These are phyloP conservation scores for Nicotiana attenuata DNA, from an alignment of 257 asterid species.

Conservation along the genomic window DNA sequence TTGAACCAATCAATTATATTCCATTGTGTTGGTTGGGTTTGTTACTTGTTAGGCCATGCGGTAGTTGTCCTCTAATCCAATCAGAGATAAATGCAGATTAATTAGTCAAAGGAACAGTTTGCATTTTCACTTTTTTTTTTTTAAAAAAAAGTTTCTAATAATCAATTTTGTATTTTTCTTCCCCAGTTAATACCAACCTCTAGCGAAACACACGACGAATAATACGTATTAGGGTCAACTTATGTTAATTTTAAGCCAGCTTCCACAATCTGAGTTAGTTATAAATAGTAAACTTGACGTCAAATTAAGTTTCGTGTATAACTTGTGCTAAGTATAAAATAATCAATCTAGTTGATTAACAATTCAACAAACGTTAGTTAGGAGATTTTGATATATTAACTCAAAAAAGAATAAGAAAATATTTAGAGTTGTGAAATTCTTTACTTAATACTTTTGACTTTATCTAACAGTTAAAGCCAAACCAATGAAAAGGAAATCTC, in stretches of 20 bases:
- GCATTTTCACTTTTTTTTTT: background rate
- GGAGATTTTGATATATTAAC: background rate
- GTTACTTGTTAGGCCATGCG: constrained; percentile 7
- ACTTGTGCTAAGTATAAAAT: background rate
- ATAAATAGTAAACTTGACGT: background rate
- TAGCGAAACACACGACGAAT: background rate
- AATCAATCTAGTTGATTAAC: background rate
- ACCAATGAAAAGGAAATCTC: background rate
- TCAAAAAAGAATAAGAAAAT: background rate
- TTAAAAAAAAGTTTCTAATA: background rate
- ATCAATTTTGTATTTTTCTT: background rate
- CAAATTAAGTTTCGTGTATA: background rate
- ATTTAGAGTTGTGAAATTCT: background rate
- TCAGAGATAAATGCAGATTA: background rate
- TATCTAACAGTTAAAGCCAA: background rate
- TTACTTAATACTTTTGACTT: background rate
- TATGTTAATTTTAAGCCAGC: background rate
- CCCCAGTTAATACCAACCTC: background rate
- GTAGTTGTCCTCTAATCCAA: constrained; percentile 3
- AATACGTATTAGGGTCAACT: background rate
- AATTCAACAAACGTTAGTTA: background rate
- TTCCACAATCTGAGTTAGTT: background rate
- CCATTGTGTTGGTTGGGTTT: constrained; percentile 3
- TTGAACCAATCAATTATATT: background rate
- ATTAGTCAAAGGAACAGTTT: background rate